Evolutionary conservation across 2,329 filamentous ascomycete species (phyloP).

Genomic region (Aspergillus fructus): DNA sequence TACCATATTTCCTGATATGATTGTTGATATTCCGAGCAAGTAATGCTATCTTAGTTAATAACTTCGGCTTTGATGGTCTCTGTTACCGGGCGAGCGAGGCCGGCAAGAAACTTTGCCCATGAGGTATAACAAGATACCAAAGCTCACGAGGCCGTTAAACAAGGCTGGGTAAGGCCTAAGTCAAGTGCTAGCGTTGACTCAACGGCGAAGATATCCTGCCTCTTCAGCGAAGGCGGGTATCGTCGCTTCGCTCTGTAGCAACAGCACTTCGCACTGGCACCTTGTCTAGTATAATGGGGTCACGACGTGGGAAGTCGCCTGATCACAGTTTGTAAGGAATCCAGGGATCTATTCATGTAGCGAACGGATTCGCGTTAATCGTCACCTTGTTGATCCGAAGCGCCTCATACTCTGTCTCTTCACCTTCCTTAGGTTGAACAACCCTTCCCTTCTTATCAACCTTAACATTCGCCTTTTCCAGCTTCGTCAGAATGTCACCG

Average conservation of each 20-base stretch:
- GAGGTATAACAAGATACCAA: not conserved
- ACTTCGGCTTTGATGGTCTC: too few relatives aligned
- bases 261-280: not conserved
- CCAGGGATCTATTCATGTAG: constrained; percentile 42
- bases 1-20: not conserved
- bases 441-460: constrained; percentile 65
- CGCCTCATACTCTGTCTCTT: constrained; percentile 46
- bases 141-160: not conserved
- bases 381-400: constrained; percentile 57
- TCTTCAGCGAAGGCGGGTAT: not conserved
- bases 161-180: not conserved
- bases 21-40: not conserved
- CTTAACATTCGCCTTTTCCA: constrained; percentile 60
- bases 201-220: not conserved
- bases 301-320: not conserved
- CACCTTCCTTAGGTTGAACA: constrained; percentile 41
- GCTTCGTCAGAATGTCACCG: constrained; percentile 45
- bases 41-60: not conserved
- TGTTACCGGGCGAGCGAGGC: not conserved
- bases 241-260: not conserved
- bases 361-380: constrained; percentile 65
- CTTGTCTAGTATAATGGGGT: not conserved
- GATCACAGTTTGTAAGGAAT: not conserved
- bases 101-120: not conserved
- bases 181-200: not conserved